These are phyloP conservation scores for Coemansia pectinata DNA, from an alignment of 192 early-diverging fungal species.

Conservation along the genomic window DNA sequence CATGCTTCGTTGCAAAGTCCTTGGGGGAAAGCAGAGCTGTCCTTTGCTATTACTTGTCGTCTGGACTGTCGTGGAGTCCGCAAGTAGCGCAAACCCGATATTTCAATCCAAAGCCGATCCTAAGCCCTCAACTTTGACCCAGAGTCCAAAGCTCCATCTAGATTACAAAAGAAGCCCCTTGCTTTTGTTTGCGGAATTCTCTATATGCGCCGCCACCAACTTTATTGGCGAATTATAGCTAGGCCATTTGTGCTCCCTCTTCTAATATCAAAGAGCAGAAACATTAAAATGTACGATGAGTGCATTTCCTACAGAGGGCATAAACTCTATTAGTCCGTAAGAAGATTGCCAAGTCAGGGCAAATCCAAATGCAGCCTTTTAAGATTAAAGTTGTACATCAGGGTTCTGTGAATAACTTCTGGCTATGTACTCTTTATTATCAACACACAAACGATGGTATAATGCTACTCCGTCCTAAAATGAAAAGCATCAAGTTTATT, in stretches of 20 bases:
- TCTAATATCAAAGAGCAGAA: not conserved
- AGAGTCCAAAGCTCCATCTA: not conserved
- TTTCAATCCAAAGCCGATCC: not conserved
- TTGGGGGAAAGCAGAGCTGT: not conserved
- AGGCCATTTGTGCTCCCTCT: not conserved
- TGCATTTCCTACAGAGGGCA: not conserved
- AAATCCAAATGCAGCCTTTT: not conserved
- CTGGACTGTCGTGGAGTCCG: not conserved
- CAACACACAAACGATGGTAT: not conserved
- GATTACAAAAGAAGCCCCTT: not conserved
- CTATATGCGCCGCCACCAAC: too few species aligned
- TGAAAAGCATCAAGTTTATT: not conserved
- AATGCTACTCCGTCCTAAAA: not conserved
- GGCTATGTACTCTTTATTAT: not conserved
- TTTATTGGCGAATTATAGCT: too few species aligned
- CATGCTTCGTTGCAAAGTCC: not conserved
- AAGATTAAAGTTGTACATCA: not conserved
- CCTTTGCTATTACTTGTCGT: not conserved
- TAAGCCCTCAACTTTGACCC: too few species aligned
- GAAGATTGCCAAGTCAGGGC: not conserved
- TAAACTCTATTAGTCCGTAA: not conserved
- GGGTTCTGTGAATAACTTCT: not conserved
- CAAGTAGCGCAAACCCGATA: not conserved
- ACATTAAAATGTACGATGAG: not conserved
- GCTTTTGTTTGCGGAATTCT: not conserved